A percentile compares a stretch with the other conserved stretches of the same genome.
phyloP scores from a whole-genome alignment of 768 basidiomycete genomes.

The Xerocomus potaroensis region DNA sequence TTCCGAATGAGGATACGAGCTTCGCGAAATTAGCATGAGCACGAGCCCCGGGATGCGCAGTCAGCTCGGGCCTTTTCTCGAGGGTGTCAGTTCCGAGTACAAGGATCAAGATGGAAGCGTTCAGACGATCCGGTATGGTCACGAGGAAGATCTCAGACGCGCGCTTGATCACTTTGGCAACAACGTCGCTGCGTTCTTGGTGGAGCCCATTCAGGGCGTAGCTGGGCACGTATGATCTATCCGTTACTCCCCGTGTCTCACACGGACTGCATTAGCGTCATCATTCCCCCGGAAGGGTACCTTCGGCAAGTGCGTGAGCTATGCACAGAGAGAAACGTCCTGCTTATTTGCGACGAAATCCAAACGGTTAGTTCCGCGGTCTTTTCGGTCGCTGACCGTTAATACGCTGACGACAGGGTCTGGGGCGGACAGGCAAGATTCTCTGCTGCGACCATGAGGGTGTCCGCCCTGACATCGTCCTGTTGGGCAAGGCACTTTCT shows the following conservation, averaged over 20 bases:
- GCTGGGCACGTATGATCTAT: constrained; percentile 64
- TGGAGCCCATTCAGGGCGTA: constrained; percentile 98
- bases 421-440: constrained; percentile 92
- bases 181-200: constrained; percentile 85
- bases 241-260: not conserved
- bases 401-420: constrained; percentile 46
- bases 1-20: too few species aligned
- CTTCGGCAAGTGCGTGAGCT: constrained; percentile 69
- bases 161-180: constrained; percentile 79
- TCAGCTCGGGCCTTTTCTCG: constrained; percentile 90
- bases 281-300: constrained; percentile 89
- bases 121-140: constrained; percentile 74
- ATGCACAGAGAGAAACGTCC: constrained; percentile 88
- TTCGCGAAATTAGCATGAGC: constrained; percentile 66
- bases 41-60: constrained; percentile 86
- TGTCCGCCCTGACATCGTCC: constrained; percentile 85
- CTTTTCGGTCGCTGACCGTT: not conserved
- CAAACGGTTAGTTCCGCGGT: constrained; percentile 65
- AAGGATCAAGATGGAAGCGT: constrained; percentile 44
- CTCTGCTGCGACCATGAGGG: constrained; percentile 85
- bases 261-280: constrained; percentile 51
- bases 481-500: constrained; percentile 94
- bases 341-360: constrained; percentile 96
- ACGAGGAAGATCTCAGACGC: constrained; percentile 75
- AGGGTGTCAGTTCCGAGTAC: constrained; percentile 78